Conservation (phyloP, 140 eudicot genomes). For the Cichorium intybus region DNA sequence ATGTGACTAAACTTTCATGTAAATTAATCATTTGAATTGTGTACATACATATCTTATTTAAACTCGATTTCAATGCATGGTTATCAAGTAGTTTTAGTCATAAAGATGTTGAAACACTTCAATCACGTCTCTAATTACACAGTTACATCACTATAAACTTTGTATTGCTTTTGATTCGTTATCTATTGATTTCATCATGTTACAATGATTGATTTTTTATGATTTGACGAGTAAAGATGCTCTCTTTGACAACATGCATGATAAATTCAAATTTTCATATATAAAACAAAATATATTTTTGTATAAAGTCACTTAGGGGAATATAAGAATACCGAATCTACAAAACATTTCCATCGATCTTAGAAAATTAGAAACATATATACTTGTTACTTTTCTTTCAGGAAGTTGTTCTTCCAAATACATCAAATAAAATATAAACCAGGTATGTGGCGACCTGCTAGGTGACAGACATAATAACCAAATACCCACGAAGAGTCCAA, state of each 20-base stretch:
- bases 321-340: not conserved
- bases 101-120: not conserved
- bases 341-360: not conserved
- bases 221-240: not conserved
- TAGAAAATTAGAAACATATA: too few relatives aligned
- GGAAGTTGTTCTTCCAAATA: too few relatives aligned
- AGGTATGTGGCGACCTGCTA: too few relatives aligned
- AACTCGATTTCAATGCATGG: not conserved
- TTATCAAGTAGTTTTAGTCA: not conserved
- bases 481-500: too few relatives aligned
- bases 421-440: too few relatives aligned
- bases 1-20: constrained; percentile 25
- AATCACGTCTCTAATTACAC: constrained; percentile 6
- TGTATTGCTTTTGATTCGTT: not conserved
- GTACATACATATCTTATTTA: constrained; percentile 34
- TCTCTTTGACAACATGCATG: not conserved
- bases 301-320: not conserved
- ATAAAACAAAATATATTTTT: not conserved
- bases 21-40: constrained; percentile 26
- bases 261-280: not conserved
- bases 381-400: too few relatives aligned
- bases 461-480: too few relatives aligned
- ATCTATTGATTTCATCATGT: not conserved
- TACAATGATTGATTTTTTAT: not conserved
- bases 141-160: not conserved